Base-by-base conservation (phyloP, 768 basidiomycete genomes). In the Crucibulum laeve region DNA sequence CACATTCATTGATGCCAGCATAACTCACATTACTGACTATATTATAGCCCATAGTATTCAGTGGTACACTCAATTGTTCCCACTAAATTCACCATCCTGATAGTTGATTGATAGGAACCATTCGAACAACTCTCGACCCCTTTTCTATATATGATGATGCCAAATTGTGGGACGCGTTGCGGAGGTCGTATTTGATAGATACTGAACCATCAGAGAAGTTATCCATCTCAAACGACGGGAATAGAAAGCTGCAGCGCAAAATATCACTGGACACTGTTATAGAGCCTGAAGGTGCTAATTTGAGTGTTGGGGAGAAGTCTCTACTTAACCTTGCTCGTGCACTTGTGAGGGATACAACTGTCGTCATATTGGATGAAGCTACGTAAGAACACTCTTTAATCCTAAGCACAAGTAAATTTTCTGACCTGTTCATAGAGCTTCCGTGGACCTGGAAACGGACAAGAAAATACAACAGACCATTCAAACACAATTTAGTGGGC, bases 401-500 rank as follows among this genome's bases (percentile, higher is more conserved):
- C 14, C 4, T 43, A 23, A 21, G 26, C 34, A 14, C 14, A n/a
- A 7, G 14, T 38, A 14, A 14, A 7, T 7, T 41, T 22, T 17
- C 46, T 54, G 8, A 39, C 35, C 40, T 25, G 21, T 18, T 28
- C n/a, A n/a, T n/a, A 61, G 56, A 66, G 84, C 84, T 8, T 84
- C 82, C 4, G 84, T 89, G 10, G 85, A 88, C 53, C 70, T 81
- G 39, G 86, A 85, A 58, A 91, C 87, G 0, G 90, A 91, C 60
- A 67, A 77, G 47, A 85, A 83, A 60, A 90, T 94, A 43, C 90
- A 93, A 53, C 65, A 76, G 30, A 91, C 90, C 3, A 91, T 94
- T 40, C 73, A 82, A 5, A 72, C 65, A 4, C 77, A 83, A 59
- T 92, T 92, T 67, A 68, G 63, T 34, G 79, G 84, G 51, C 77